Evolutionary conservation across 306 rosid genomes (phyloP).

Genomic region (Vicia villosa): DNA sequence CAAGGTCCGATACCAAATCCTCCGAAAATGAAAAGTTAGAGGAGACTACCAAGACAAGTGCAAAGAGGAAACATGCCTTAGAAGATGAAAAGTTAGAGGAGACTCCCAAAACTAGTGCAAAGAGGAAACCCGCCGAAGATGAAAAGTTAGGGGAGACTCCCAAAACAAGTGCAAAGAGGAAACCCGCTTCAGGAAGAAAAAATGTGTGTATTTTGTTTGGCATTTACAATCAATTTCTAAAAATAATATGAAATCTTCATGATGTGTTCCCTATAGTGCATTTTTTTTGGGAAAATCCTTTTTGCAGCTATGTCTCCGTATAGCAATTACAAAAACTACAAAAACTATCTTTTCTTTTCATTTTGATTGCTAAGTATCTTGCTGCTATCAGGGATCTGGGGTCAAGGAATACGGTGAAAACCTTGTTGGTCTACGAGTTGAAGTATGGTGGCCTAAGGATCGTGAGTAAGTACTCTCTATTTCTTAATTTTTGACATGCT

Average conservation of each 20-base stretch:
- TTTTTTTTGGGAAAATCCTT: constrained; percentile 22
- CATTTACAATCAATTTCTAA: neutral
- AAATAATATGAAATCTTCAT: neutral
- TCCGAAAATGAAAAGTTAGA: constrained; percentile 47
- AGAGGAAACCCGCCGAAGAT: constrained; percentile 65
- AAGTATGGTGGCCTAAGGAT: constrained; percentile 95
- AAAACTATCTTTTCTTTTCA: constrained; percentile 22
- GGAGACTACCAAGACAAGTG: constrained; percentile 57
- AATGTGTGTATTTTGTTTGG: constrained; percentile 44
- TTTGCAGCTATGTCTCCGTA: constrained; percentile 5
- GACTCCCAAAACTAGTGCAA: constrained; percentile 57
- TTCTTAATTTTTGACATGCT: constrained; percentile 21
- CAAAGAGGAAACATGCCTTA: constrained; percentile 63
- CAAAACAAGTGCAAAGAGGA: constrained; percentile 64
- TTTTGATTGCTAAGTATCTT: constrained; percentile 21
- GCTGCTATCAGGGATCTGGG: constrained; percentile 51
- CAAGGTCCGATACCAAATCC: constrained; percentile 51
- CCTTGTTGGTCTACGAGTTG: constrained; percentile 63
- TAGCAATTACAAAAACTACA: constrained; percentile 16
- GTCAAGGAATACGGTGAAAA: constrained; percentile 51
- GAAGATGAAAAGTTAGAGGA: constrained; percentile 51
- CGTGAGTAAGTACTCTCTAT: constrained; percentile 53
- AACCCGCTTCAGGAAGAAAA: constrained; percentile 57
- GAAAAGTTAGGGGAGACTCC: constrained; percentile 54
- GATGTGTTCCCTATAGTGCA: neutral